Base-by-base conservation (phyloP, 2,329 filamentous ascomycete genomes). In the Macrophomina pseudophaseolina region DNA sequence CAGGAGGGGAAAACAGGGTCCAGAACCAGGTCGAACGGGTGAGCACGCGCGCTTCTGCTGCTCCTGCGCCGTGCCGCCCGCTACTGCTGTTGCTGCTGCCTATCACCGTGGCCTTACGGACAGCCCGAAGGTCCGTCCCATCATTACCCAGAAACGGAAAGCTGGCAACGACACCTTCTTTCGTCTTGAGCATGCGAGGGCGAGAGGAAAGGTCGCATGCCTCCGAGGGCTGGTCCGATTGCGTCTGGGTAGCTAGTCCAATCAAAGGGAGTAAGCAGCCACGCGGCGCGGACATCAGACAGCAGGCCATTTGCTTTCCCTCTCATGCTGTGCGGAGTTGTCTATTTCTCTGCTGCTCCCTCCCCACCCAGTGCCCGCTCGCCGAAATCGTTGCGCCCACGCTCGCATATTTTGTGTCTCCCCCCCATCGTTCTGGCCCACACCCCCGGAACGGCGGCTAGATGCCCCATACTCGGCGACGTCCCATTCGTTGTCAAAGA, bases 401-500 rank as follows among this genome's bases (percentile, higher is more conserved):
- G 38, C 42, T 44, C 42, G 42, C 42, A 44, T 5, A n/a, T 5
- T 44, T 14, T 8, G 8, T 14, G 1, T 33, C 18, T 58, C 28
- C 40, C 44, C 32, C 56, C 44, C 58, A 38, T 12, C 58, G 58
- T 62, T 62, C 58, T 62, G 58, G 58, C 42, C 23, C 23, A 23
- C 23, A 23, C 23, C 58, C 42, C 11, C 58, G 58, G 58, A 49
- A 62, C 42, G n/a, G 58, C 58, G 58, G 58, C 44, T 62, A 62
- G 42, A 49, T 62, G 38, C 58, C 58, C 58, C 58, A 62, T 62
- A 62, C 14, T 48, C 58, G 58, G 42, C 58, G 3, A 18, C 42
- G 33, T 60, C 32, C 32, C 44, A 62, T 62, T 62, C 32, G 58
- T 1, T 44, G 42, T 18, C 38, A 14, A 40, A 23, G 6, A 38